These are phyloP conservation scores for Pseudotsuga menziesii DNA, from an alignment of 75 land plant species.

Conservation along the genomic window DNA sequence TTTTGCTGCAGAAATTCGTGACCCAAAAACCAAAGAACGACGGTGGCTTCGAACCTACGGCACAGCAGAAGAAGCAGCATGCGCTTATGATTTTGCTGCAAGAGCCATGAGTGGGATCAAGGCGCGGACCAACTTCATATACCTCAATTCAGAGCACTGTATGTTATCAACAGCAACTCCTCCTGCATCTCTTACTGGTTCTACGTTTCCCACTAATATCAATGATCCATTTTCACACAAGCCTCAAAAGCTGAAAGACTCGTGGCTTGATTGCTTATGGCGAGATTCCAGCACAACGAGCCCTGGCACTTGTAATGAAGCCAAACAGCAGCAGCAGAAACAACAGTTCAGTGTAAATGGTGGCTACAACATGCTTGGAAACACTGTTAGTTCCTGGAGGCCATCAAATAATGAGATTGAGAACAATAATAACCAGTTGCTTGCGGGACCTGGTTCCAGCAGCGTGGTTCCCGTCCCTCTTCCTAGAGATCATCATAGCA, in stretches of 20 bases:
- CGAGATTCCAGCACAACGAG: neutral
- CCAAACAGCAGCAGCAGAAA: neutral
- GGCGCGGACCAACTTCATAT: conserved; percentile 58
- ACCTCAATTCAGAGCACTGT: conserved; percentile 19
- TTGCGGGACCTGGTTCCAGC: neutral
- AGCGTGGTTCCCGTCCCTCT: neutral
- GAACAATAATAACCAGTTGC: neutral
- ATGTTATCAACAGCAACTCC: neutral
- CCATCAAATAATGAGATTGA: neutral
- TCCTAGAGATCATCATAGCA: neutral
- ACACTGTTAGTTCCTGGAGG: neutral
- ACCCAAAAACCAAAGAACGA: conserved; percentile 57
- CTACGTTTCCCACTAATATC: neutral
- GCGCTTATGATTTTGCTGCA: conserved; percentile 61
- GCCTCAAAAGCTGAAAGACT: neutral
- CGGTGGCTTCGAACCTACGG: conserved; percentile 77
- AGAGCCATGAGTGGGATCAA: conserved; percentile 58
- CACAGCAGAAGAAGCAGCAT: conserved; percentile 62
- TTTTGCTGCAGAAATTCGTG: conserved; percentile 64
- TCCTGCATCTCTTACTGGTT: conserved; percentile 1
- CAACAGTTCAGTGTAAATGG: neutral
- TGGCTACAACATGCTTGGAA: neutral
- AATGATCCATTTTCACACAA: neutral
- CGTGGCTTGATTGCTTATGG: conserved; percentile 7
- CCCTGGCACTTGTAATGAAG: neutral